Evolutionary conservation across 2,329 filamentous ascomycete species (phyloP), one percentile per base, ranked within the genome.

Genomic region (Penicillium crustosum): DNA sequence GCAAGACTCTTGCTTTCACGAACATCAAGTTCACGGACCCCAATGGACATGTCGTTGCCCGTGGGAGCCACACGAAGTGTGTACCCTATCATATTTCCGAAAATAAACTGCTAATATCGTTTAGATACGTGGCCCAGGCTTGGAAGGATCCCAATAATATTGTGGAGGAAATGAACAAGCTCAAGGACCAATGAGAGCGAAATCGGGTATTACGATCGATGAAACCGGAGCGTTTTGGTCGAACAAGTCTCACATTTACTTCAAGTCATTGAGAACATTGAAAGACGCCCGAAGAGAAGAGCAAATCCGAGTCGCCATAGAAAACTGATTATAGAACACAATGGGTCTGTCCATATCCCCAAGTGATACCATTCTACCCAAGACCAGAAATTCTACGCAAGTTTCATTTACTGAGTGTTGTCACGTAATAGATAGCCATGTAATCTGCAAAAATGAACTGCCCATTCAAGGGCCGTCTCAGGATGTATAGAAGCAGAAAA

Each of bases 61-160:
- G 86, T 58, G 86, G 86, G 3, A 88, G 86, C 65, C 86, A 89
- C 72, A 89, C 86, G 2, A 89, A 89, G 79, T 85, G 69, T 67
- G 76, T 66, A 49, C 1, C 23, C 23, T 9, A 23, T 15, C 3
- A 13, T 19, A 19, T 25, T n/a, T 38, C 25, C 25, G 0, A n/a
- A 8, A 9, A 4, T 44, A 25, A 53, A 36, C 17, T 38, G 27
- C 55, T 61, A 23, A 62, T 48, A 1, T 4, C 21, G 4, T 45
- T 13, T 42, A 83, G 81, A 63, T 87, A 83, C 63, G 78, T 87
- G 19, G 80, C 83, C 5, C 63, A 82, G 21, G 85, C 85, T 3
- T 87, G 82, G 81, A 86, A 85, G 64, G 85, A 87, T 57, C 79
- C 82, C 2, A 81, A 84, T 58, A 88, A 88, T 58, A 85, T 85